A percentile compares a stretch with the other conserved stretches of the same genome.
These are phyloP conservation scores for Chaetomiaceae sp. DNA, from an alignment of 2,329 filamentous ascomycete species.

Conservation along the genomic window DNA sequence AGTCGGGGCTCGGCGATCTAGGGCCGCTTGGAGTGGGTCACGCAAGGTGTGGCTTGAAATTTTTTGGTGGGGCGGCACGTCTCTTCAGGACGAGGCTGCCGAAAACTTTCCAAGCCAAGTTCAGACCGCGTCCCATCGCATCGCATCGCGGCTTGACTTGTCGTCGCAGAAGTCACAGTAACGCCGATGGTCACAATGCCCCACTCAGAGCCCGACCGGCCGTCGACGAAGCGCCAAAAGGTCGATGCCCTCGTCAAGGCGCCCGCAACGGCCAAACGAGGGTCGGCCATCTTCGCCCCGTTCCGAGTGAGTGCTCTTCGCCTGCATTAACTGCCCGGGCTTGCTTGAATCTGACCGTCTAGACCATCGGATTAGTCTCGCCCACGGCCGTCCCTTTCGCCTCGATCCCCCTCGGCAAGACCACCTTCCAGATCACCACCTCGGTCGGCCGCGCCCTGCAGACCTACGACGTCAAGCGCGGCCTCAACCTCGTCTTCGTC, in stretches of 20 bases:
- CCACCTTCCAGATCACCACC: slow-evolving; percentile 95
- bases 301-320: slow-evolving; percentile 63
- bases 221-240: slow-evolving; percentile 74
- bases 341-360: background rate
- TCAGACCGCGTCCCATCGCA: no score
- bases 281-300: slow-evolving; percentile 84
- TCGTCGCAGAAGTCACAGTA: no score
- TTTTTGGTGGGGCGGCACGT: slow-evolving; percentile 16
- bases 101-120: no score
- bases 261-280: slow-evolving; percentile 26
- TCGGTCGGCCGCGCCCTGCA: slow-evolving; percentile 86
- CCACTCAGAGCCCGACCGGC: slow-evolving; percentile 55
- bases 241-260: slow-evolving; percentile 39
- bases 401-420: slow-evolving; percentile 81
- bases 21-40: background rate
- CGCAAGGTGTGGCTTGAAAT: slow-evolving; percentile 22
- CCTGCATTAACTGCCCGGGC: background rate
- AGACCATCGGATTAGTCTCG: slow-evolving; percentile 92
- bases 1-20: background rate
- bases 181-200: slow-evolving; percentile 42
- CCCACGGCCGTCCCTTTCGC: slow-evolving; percentile 89
- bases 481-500: slow-evolving; percentile 88
- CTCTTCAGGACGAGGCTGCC: slow-evolving; percentile 19
- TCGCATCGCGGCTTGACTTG: no score
- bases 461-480: slow-evolving; percentile 89